Percentiles rank a stretch among this genome's conserved stretches.
These are phyloP conservation scores for Mucor mucedo DNA, from an alignment of 371 early-diverging fungal genomes.

Conservation along the genomic window DNA sequence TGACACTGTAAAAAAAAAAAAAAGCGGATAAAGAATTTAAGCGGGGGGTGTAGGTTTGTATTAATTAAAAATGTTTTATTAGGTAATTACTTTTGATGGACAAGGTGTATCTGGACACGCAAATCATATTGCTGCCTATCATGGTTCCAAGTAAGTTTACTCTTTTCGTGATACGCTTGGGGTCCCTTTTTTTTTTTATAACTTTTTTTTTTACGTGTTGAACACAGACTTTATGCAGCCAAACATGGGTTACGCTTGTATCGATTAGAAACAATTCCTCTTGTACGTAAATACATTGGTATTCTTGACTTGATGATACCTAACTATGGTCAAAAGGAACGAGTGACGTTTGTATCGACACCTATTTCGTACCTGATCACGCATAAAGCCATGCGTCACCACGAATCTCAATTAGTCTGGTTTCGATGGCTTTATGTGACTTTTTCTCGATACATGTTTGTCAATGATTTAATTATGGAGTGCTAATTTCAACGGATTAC, in stretches of 20 bases:
- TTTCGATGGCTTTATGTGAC: slow-evolving; percentile 92
- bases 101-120: slow-evolving; percentile 92
- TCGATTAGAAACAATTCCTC: slow-evolving; percentile 63
- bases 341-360: slow-evolving; percentile 52
- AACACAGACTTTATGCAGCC: background rate
- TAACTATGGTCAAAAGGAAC: slow-evolving; percentile 1
- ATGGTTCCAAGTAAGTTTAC: slow-evolving; percentile 73
- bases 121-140: slow-evolving; percentile 89
- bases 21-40: slow-evolving; percentile 6
- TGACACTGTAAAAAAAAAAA: slow-evolving; percentile 58
- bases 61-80: slow-evolving; percentile 6
- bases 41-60: background rate
- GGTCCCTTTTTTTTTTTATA: no score
- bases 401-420: slow-evolving; percentile 93
- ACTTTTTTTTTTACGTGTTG: no score
- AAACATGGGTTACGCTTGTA: slow-evolving; percentile 44
- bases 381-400: slow-evolving; percentile 85
- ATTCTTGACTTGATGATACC: slow-evolving; percentile 58
- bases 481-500: background rate
- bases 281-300: slow-evolving; percentile 82
- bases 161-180: no score
- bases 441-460: slow-evolving; percentile 94
- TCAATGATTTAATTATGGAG: slow-evolving; percentile 60
- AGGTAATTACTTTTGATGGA: slow-evolving; percentile 94
- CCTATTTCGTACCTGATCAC: slow-evolving; percentile 53